Percentiles rank a stretch among this genome's conserved stretches.
Evolutionary conservation across 257 asterid genomes (phyloP).

Genomic region (Jacaranda copaia): DNA sequence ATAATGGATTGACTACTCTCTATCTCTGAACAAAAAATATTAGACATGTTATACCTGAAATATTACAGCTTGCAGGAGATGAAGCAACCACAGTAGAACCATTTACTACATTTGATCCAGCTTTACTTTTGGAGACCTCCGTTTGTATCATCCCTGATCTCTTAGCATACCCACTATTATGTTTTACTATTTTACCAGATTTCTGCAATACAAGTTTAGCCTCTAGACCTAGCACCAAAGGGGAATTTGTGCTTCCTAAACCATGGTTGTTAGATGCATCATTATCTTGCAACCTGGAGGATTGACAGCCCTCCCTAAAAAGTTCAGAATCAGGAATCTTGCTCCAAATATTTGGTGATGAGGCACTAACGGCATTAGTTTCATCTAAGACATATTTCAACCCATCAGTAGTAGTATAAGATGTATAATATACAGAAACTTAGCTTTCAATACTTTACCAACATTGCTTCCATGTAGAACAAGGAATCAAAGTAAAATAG

Average conservation of each 20-base stretch:
- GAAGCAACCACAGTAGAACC: conserved; percentile 55
- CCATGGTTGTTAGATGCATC: conserved; percentile 42
- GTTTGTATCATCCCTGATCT: conserved; percentile 59
- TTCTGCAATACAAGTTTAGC: conserved; percentile 51
- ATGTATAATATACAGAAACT: conserved; percentile 19
- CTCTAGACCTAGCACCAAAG: conserved; percentile 45
- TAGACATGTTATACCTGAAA: conserved; percentile 53
- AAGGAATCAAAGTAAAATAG: not conserved
- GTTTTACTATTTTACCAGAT: conserved; percentile 60
- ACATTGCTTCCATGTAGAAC: conserved; percentile 10
- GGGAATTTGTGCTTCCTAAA: conserved; percentile 44
- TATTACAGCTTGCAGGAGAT: conserved; percentile 52
- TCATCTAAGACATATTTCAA: conserved; percentile 46
- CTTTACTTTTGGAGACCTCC: conserved; percentile 53
- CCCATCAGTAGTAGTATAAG: conserved; percentile 30
- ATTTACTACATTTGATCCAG: conserved; percentile 53
- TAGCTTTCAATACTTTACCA: not conserved
- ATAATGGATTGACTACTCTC: not conserved
- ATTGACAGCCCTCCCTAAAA: conserved; percentile 41
- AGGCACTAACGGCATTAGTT: conserved; percentile 43
- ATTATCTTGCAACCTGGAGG: conserved; percentile 45
- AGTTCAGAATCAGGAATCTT: conserved; percentile 51
- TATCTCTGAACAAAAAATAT: conserved; percentile 9
- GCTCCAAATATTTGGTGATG: conserved; percentile 53
- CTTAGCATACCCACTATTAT: conserved; percentile 56